Base-by-base conservation (phyloP, 495 filamentous ascomycete species). In the Chaetomium cochliodes region DNA sequence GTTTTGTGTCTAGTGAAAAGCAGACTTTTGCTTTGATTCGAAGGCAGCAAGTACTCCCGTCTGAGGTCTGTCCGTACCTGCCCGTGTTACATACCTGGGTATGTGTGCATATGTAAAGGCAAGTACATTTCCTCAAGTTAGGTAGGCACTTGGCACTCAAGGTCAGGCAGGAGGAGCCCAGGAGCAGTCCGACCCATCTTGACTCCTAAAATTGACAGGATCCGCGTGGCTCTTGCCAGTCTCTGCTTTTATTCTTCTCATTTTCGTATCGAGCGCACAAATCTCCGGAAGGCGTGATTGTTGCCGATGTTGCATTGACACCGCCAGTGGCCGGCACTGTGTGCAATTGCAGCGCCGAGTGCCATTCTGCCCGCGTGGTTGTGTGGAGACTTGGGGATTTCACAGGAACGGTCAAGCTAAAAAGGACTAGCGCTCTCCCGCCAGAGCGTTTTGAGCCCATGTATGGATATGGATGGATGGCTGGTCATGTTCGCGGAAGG, bases 401-500 rank as follows among this genome's bases (percentile, higher is more conserved):
- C 13, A 44, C 41, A 44, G 41, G 41, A 15, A 44, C 41, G 71
- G 58, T 39, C 33, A 12, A 37, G 33, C 33, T 11, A 37, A 37
- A 37, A 7, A 12, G 33, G 33, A 37, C 11, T 37, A 37, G 33
- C 33, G 33, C 33, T 37, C 11, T 37, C 33, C 33, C 33, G 33
- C 33, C 33, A 37, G 33, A 37, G 33, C 65, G 63, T 70, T 68
- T 69, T 70, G 67, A 37, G 60, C 67, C 69, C 64, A 52, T 53
- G 18, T 37, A 58, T 67, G 67, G 64, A 58, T 52, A 52, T 53
- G 18, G 44, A 58, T 67, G 67, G 64, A 58, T 52, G 66, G 60
- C 60, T 62, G 22, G 11, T 8, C 39, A 63, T 55, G 2, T 8
- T 69, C 71, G 71, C 66, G 71, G 71, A 71, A 69, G 20, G 42